Conservation (phyloP, 2,329 filamentous ascomycete genomes). For the Cercospora janseana region DNA sequence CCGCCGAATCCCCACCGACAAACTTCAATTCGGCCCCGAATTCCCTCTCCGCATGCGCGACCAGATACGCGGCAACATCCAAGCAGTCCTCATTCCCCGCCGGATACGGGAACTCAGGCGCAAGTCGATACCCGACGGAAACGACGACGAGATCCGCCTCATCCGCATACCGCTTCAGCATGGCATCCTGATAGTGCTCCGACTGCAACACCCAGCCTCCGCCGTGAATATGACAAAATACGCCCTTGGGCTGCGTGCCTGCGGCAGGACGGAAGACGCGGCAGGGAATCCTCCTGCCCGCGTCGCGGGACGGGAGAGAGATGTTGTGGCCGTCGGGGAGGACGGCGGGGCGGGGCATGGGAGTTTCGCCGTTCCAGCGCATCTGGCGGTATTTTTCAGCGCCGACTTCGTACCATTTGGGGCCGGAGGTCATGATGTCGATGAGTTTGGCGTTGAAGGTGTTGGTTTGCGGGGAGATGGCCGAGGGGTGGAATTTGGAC, state of each 20-base stretch:
- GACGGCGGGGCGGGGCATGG: slow-evolving; percentile 42
- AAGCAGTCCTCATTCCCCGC: slow-evolving; percentile 56
- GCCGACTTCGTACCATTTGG: slow-evolving; percentile 57
- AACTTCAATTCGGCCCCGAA: slow-evolving; percentile 43
- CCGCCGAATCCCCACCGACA: slow-evolving; percentile 51
- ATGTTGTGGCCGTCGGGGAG: slow-evolving; percentile 50
- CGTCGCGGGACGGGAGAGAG: slow-evolving; percentile 53
- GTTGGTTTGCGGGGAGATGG: slow-evolving; percentile 43
- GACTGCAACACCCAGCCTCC: slow-evolving; percentile 49
- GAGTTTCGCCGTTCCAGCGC: slow-evolving; percentile 54
- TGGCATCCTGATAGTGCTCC: slow-evolving; percentile 46
- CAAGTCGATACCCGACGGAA: slow-evolving; percentile 59
- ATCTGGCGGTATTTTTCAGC: slow-evolving; percentile 55
- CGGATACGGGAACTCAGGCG: slow-evolving; percentile 60
- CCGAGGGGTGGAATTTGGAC: slow-evolving; percentile 46
- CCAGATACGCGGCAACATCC: slow-evolving; percentile 55
- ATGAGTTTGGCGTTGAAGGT: slow-evolving; percentile 48
- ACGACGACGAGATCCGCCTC: slow-evolving; percentile 50
- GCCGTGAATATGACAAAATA: slow-evolving; percentile 58
- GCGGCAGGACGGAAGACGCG: slow-evolving; percentile 53
- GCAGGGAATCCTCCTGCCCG: slow-evolving; percentile 52
- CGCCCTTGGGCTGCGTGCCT: slow-evolving; percentile 34
- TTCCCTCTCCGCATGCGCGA: slow-evolving; percentile 46
- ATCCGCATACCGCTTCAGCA: slow-evolving; percentile 53
- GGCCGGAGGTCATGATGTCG: slow-evolving; percentile 44